Evolutionary conservation across 805 yeast species (phyloP).

Genomic region (Cyberlindnera bimundalis): DNA sequence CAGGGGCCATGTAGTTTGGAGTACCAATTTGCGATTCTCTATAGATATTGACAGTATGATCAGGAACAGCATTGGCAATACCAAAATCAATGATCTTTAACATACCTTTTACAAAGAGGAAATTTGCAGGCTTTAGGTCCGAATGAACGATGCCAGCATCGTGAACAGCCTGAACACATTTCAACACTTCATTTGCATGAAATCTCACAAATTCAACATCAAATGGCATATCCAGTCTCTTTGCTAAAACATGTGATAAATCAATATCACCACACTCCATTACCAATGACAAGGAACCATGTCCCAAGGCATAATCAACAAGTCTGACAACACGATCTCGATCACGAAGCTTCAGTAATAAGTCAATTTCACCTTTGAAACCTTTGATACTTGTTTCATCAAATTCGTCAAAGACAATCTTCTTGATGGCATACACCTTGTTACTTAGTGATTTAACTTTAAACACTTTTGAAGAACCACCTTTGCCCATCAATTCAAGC

Average conservation of each 20-base stretch:
- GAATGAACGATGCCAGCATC: conserved; percentile 81
- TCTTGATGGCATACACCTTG: conserved; percentile 72
- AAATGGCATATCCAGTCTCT: conserved; percentile 46
- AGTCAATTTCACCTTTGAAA: conserved; percentile 86
- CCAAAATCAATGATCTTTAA: conserved; percentile 94
- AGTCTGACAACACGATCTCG: conserved; percentile 75
- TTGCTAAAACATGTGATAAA: conserved; percentile 72
- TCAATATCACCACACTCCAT: conserved; percentile 97
- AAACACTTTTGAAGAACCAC: conserved; percentile 90
- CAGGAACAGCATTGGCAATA: conserved; percentile 90
- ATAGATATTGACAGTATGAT: conserved; percentile 85
- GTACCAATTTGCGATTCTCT: conserved; percentile 93
- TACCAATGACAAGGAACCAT: conserved; percentile 62
- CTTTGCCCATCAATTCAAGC: conserved; percentile 78
- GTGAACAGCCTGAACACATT: conserved; percentile 88
- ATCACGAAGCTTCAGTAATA: conserved; percentile 55
- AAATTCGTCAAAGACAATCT: conserved; percentile 76
- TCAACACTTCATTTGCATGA: conserved; percentile 72
- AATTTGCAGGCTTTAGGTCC: conserved; percentile 70
- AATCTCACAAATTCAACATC: conserved; percentile 77
- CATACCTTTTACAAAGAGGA: conserved; percentile 76
- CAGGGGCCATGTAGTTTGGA: conserved; percentile 98
- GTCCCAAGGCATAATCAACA: conserved; percentile 66
- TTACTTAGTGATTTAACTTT: conserved; percentile 61
- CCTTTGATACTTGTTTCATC: conserved; percentile 72